phyloP scores from a whole-genome alignment of 371 early-diverging fungal species.

The Zychaea mexicana region DNA sequence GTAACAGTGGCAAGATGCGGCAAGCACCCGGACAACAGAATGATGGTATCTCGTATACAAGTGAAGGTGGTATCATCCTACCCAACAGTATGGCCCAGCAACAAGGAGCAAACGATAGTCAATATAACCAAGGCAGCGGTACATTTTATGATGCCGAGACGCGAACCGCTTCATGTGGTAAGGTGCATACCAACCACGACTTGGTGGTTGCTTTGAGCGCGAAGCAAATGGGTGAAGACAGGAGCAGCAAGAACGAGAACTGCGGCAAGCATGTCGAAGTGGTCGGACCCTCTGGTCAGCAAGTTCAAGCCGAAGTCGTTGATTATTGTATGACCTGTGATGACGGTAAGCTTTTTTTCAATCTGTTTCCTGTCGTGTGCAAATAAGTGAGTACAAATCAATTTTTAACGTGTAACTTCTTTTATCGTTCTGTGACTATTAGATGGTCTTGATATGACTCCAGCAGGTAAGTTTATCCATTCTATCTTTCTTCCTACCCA shows the following conservation, averaged over 20 bases:
- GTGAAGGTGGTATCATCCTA: conserved; percentile 5
- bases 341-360: conserved; percentile 12
- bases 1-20: too few species aligned
- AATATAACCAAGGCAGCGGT: conserved; percentile 20
- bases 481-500: too few species aligned
- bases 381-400: too few species aligned
- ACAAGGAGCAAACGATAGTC: not conserved
- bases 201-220: conserved; percentile 39
- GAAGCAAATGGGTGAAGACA: conserved; percentile 26
- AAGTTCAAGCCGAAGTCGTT: conserved; percentile 38
- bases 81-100: conserved; percentile 3
- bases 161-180: conserved; percentile 37
- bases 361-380: conserved; percentile 1
- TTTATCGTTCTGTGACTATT: not conserved
- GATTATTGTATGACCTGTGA: conserved; percentile 50
- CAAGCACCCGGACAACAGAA: too few species aligned
- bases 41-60: not conserved
- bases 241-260: conserved; percentile 25
- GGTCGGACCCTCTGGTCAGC: conserved; percentile 33
- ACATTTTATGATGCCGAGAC: conserved; percentile 41
- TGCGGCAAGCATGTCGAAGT: conserved; percentile 52
- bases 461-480: conserved; percentile 26
- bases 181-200: conserved; percentile 26
- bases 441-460: conserved; percentile 35
- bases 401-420: too few species aligned